Conservation (phyloP, 2,329 filamentous ascomycete genomes). For the Niveomyces coronatus region DNA sequence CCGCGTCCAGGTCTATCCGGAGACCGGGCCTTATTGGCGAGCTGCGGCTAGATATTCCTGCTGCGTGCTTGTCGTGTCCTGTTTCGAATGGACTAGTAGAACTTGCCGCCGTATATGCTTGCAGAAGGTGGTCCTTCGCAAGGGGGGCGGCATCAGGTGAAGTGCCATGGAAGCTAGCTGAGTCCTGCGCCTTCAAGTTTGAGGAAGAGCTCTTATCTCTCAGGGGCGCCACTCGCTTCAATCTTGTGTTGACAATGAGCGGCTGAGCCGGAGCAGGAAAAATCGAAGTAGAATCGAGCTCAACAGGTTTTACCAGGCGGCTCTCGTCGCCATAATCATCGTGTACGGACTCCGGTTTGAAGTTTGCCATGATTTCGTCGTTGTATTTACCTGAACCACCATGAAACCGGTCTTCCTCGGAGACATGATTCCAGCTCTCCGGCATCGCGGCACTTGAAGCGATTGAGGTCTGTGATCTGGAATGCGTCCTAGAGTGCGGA, state of each 20-base stretch:
- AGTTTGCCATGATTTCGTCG: constrained; percentile 39
- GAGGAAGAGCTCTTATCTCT: constrained; percentile 12
- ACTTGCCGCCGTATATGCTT: constrained; percentile 39
- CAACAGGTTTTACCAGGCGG: constrained; percentile 27
- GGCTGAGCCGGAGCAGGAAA: neutral
- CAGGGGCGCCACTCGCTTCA: constrained; percentile 3
- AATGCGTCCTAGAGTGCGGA: constrained; percentile 40
- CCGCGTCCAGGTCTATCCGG: constrained; percentile 69
- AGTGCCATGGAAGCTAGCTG: too few species aligned
- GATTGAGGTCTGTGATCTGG: constrained; percentile 51
- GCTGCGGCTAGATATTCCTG: constrained; percentile 28
- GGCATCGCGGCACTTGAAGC: constrained; percentile 66
- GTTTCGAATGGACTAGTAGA: constrained; percentile 30
- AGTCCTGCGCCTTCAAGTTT: too few species aligned
- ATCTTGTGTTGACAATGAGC: neutral
- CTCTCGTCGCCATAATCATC: constrained; percentile 45
- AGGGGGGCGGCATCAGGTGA: constrained; percentile 2
- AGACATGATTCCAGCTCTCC: constrained; percentile 48
- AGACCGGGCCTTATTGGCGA: constrained; percentile 57
- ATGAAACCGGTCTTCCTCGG: constrained; percentile 31
- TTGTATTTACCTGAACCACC: constrained; percentile 38
- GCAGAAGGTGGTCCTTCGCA: constrained; percentile 25
- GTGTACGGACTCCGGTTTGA: constrained; percentile 27
- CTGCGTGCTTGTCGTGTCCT: constrained; percentile 15
- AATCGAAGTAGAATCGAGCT: constrained; percentile 13